Evolutionary conservation across 306 rosid species (phyloP).

Genomic region (Pterocarpus macrocarpus): DNA sequence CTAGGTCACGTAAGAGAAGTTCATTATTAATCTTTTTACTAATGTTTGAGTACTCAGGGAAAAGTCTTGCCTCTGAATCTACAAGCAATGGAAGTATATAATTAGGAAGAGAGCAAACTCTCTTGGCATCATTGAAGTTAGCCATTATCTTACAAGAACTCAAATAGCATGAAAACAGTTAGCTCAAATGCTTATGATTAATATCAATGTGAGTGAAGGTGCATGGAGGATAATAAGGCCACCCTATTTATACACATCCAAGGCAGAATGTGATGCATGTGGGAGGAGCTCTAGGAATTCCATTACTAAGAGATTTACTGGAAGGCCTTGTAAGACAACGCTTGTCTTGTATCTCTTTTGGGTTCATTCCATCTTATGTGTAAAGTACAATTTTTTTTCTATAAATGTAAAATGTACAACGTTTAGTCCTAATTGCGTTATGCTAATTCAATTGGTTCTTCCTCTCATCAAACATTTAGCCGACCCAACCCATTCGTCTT

Average conservation of each 20-base stretch:
- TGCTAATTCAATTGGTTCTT: conserved; percentile 19
- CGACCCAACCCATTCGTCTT: conserved; percentile 48
- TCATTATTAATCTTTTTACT: conserved; percentile 44
- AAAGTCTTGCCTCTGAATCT: conserved; percentile 53
- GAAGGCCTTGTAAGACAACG: conserved; percentile 29
- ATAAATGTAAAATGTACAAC: conserved; percentile 9
- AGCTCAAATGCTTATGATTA: not conserved
- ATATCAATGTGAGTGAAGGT: not conserved
- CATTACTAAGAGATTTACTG: conserved; percentile 4
- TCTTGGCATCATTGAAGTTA: conserved; percentile 39
- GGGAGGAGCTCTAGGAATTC: not conserved
- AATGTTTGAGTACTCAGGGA: conserved; percentile 31
- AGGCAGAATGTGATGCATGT: not conserved
- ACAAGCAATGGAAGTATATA: conserved; percentile 43
- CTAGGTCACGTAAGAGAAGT: conserved; percentile 42
- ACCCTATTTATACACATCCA: conserved; percentile 46
- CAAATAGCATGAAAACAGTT: conserved; percentile 13
- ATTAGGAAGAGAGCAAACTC: conserved; percentile 40
- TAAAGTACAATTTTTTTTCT: conserved; percentile 18
- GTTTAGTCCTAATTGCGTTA: conserved; percentile 3
- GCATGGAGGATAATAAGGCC: conserved; percentile 9
- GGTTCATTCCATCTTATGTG: not conserved
- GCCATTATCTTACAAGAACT: conserved; percentile 42
- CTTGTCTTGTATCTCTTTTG: not conserved
- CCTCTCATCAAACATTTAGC: conserved; percentile 17